Evolutionary conservation across 352 stramenopile species (phyloP).

Genomic region (Phytophthora ohioensis): DNA sequence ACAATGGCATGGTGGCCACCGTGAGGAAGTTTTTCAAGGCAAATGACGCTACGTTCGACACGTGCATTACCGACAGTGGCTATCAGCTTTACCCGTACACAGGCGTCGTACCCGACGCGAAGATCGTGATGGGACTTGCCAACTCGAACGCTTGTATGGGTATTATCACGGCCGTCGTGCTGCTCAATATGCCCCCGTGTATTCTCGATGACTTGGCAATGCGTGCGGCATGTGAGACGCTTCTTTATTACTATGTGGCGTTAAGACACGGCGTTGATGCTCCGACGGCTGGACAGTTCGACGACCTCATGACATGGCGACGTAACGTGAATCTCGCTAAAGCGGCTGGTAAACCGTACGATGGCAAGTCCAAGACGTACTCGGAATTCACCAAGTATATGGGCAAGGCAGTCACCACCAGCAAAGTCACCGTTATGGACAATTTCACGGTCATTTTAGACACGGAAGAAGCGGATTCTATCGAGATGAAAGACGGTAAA

Average conservation of each 20-base stretch:
- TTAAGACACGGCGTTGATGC: conserved; percentile 37
- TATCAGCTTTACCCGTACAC: conserved; percentile 77
- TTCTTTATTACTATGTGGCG: conserved; percentile 69
- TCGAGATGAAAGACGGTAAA: conserved; percentile 40
- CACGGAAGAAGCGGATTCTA: conserved; percentile 30
- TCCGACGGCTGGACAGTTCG: conserved; percentile 50
- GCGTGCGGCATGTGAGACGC: conserved; percentile 64
- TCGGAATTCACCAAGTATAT: conserved; percentile 58
- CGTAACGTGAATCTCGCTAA: conserved; percentile 61
- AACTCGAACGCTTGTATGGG: conserved; percentile 57
- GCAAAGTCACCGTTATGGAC: conserved; percentile 52
- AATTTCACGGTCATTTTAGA: conserved; percentile 52
- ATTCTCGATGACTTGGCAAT: conserved; percentile 59
- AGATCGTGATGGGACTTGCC: conserved; percentile 51
- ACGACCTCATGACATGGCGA: conserved; percentile 66
- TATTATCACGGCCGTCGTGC: conserved; percentile 53
- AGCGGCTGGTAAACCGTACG: conserved; percentile 53
- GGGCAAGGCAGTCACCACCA: conserved; percentile 39
- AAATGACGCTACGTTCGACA: conserved; percentile 61
- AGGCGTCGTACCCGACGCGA: conserved; percentile 49
- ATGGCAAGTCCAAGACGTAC: conserved; percentile 58
- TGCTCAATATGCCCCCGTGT: conserved; percentile 59
- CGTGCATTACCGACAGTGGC: conserved; percentile 52
- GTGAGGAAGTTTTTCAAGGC: conserved; percentile 56
- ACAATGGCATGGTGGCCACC: conserved; percentile 42